These are phyloP conservation scores for Diaporthe australafricana DNA, from an alignment of 2,329 filamentous ascomycete genomes.

Conservation along the genomic window DNA sequence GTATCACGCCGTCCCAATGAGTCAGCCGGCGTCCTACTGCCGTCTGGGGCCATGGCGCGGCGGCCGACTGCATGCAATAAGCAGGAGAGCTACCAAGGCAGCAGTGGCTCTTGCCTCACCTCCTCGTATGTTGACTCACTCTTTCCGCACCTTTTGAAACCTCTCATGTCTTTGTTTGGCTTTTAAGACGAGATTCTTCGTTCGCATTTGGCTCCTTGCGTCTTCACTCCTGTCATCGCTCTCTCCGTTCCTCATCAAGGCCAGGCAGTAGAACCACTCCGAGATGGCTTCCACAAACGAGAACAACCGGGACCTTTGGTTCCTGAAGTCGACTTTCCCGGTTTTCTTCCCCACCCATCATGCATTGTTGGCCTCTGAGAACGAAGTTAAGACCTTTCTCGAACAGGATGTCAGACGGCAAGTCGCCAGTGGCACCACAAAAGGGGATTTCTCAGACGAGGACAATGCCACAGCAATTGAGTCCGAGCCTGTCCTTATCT, in stretches of 20 bases:
- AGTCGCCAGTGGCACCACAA: neutral
- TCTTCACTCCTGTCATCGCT: neutral
- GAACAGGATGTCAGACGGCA: slow-evolving; percentile 41
- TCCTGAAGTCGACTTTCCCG: slow-evolving; percentile 51
- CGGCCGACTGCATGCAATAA: neutral
- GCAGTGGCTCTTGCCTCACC: neutral
- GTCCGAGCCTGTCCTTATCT: slow-evolving; percentile 33
- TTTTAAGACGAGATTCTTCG: neutral
- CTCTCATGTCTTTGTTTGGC: neutral
- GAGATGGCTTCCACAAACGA: slow-evolving; percentile 24
- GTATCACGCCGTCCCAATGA: neutral
- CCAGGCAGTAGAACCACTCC: neutral
- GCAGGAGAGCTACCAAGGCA: slow-evolving; percentile 11
- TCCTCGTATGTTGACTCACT: neutral
- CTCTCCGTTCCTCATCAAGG: neutral
- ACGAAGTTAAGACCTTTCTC: slow-evolving; percentile 50
- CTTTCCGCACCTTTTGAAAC: neutral
- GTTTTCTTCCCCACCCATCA: slow-evolving; percentile 52
- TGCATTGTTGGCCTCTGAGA: slow-evolving; percentile 47
- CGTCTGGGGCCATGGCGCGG: neutral
- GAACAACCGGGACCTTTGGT: slow-evolving; percentile 46
- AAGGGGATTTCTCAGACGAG: slow-evolving; percentile 24
- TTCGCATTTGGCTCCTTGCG: neutral
- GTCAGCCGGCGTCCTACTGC: slow-evolving; percentile 2
- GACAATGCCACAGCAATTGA: slow-evolving; percentile 2